Percentiles rank a stretch among this genome's conserved stretches.
These are phyloP conservation scores for Aspergillus sclerotiicarbonarius DNA, from an alignment of 495 filamentous ascomycete species.

Conservation along the genomic window DNA sequence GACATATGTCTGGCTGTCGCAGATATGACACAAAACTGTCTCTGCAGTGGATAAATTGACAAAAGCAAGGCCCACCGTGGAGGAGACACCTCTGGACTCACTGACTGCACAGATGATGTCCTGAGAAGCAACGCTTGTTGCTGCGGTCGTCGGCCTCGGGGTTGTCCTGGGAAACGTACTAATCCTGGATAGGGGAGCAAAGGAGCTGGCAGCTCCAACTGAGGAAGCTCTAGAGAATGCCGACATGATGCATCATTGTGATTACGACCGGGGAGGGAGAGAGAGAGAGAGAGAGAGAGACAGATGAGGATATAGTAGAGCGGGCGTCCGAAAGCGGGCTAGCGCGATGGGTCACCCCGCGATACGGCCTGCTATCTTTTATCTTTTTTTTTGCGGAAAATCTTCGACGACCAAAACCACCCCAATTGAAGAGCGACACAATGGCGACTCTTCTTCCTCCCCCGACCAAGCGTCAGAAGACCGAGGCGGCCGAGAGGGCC, in stretches of 20 bases:
- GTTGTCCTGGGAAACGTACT: constrained; percentile 46
- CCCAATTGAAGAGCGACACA: constrained; percentile 2
- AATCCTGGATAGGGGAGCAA: constrained; percentile 25
- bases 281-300: constrained; percentile 2
- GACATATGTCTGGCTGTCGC: constrained; percentile 84
- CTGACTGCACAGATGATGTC: constrained; percentile 87
- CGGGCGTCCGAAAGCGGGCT: constrained; percentile 23
- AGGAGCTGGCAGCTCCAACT: constrained; percentile 17
- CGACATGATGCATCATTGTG: constrained; percentile 1
- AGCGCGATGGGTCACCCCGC: constrained; percentile 19
- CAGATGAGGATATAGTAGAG: constrained; percentile 38
- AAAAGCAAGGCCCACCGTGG: constrained; percentile 85
- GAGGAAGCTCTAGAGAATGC: constrained; percentile 22
- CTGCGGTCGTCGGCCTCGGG: constrained; percentile 51
- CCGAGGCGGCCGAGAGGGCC: constrained; percentile 68
- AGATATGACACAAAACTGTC: constrained; percentile 84
- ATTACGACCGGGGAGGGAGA: background rate
- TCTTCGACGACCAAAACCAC: constrained; percentile 12
- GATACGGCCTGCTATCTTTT: constrained; percentile 21
- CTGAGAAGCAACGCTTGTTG: constrained; percentile 69
- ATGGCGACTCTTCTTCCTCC: constrained; percentile 92
- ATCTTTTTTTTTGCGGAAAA: constrained; percentile 15
- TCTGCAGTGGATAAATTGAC: constrained; percentile 82
- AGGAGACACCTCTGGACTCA: constrained; percentile 81
- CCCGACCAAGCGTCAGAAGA: constrained; percentile 85